Evolutionary conservation across 331 rosid genomes (phyloP).

Genomic region (Quercus tomentella): DNA sequence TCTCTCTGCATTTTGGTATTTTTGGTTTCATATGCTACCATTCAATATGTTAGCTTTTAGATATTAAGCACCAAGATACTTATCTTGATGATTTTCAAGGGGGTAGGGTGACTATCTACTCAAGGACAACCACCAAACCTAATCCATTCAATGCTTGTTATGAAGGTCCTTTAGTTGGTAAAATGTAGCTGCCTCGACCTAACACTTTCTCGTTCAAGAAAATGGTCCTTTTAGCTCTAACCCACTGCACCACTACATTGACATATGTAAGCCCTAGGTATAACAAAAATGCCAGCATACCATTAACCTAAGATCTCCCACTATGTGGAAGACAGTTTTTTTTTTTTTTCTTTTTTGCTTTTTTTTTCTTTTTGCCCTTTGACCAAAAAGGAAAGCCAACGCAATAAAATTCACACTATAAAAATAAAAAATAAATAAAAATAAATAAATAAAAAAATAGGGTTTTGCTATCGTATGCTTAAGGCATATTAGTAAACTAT

Average conservation of each 20-base stretch:
- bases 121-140: conserved; percentile 17
- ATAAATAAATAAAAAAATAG: too few relatives aligned
- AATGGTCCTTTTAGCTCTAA: background rate
- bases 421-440: too few relatives aligned
- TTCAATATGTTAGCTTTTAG: background rate
- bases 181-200: background rate
- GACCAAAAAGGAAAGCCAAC: too few relatives aligned
- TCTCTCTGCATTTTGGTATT: too few relatives aligned
- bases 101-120: conserved; percentile 10
- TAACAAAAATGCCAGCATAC: background rate
- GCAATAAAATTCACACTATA: too few relatives aligned
- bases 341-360: background rate
- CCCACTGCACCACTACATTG: background rate
- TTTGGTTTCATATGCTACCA: too few relatives aligned
- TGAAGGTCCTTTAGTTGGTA: background rate
- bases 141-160: conserved; percentile 15
- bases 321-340: background rate
- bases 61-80: background rate
- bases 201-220: background rate
- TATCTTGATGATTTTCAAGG: background rate
- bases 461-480: too few relatives aligned
- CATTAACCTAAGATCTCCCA: too few relatives aligned
- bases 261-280: background rate
- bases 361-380: too few relatives aligned
- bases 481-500: too few relatives aligned